A percentile compares a stretch with the other conserved stretches of the same genome.
Evolutionary conservation across 75 land plant species (phyloP).

Genomic region (Pinus taeda): DNA sequence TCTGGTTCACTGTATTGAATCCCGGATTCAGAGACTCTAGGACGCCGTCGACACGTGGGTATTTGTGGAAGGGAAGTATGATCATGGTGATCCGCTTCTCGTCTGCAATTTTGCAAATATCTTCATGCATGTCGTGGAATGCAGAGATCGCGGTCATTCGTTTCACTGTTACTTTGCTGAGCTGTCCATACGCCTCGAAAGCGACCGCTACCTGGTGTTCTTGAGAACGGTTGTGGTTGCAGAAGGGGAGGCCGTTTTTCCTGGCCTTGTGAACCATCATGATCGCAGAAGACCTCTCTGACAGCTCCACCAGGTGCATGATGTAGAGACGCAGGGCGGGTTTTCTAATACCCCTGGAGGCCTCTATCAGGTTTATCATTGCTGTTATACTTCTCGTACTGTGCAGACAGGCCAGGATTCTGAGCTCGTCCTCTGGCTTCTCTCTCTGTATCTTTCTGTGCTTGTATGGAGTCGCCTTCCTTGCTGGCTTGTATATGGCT

Average conservation of each 20-base stretch:
- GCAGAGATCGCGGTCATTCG: conserved; percentile 78
- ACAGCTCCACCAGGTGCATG: conserved; percentile 82
- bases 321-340: conserved; percentile 56
- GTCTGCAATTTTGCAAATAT: conserved; percentile 67
- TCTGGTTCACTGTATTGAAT: background rate
- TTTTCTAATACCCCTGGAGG: conserved; percentile 39
- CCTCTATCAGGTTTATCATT: conserved; percentile 67
- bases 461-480: conserved; percentile 43
- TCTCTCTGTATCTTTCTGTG: conserved; percentile 45
- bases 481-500: conserved; percentile 82
- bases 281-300: conserved; percentile 83
- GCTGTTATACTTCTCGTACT: conserved; percentile 58
- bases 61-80: conserved; percentile 75
- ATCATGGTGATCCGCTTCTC: conserved; percentile 57
- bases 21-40: conserved; percentile 48
- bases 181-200: conserved; percentile 61
- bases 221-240: conserved; percentile 27
- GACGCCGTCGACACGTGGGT: conserved; percentile 49
- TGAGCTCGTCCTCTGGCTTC: conserved; percentile 45
- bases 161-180: conserved; percentile 59
- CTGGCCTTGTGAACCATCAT: conserved; percentile 64
- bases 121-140: conserved; percentile 76
- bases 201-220: conserved; percentile 61
- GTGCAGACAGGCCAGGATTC: conserved; percentile 73
- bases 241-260: conserved; percentile 70